phyloP scores from a whole-genome alignment of 306 rosid species.

The Canavalia ensiformis region DNA sequence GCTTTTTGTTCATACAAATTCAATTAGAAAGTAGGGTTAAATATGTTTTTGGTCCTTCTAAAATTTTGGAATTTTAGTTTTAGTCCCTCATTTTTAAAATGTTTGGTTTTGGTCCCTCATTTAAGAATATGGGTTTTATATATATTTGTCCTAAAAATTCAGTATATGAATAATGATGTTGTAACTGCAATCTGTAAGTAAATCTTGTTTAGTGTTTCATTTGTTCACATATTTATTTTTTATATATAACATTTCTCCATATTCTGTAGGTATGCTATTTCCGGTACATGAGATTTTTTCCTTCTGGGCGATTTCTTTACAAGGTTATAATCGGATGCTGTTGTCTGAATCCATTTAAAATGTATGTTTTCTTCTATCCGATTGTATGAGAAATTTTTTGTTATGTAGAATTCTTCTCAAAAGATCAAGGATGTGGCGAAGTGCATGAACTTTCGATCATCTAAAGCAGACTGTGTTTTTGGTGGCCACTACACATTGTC shows the following conservation, averaged over 20 bases:
- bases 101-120: conserved; percentile 5
- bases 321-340: conserved; percentile 65
- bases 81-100: no score
- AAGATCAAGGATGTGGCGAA: conserved; percentile 88
- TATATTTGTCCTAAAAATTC: conserved; percentile 8
- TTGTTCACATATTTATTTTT: not conserved
- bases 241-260: conserved; percentile 10
- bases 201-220: conserved; percentile 13
- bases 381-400: conserved; percentile 40
- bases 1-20: not conserved
- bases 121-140: conserved; percentile 9
- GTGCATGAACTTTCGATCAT: conserved; percentile 83
- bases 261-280: conserved; percentile 89
- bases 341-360: conserved; percentile 25
- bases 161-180: conserved; percentile 2
- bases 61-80: no score
- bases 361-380: conserved; percentile 28
- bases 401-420: conserved; percentile 83
- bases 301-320: conserved; percentile 91
- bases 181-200: not conserved
- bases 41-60: no score
- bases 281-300: conserved; percentile 87
- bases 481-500: conserved; percentile 88
- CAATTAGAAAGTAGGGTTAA: not conserved
- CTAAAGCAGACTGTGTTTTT: conserved; percentile 71